Base-by-base conservation (phyloP, 306 rosid genomes). In the Cucurbita pepo region DNA sequence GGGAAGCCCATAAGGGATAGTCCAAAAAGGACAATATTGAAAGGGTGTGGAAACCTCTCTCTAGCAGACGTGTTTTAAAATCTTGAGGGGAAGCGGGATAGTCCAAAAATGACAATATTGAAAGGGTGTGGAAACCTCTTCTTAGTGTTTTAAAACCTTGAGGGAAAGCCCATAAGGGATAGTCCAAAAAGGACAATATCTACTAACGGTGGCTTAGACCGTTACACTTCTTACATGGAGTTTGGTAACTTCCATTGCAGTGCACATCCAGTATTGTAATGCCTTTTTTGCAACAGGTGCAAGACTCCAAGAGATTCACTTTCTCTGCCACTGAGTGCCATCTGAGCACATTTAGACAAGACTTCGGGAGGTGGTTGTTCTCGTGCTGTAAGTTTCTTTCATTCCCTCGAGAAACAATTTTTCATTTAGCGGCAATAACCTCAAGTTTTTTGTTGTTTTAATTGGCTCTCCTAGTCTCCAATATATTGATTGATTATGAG, bases 261-360 rank as follows among this genome's bases (percentile, higher is more conserved):
- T 62, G 69, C 41, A 59, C 10, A 8, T 34, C 19, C 65, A 30
- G 6, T 67, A 56, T 53, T 77, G 67, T 58, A 62, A 76, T 74
- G 66, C 30, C 30, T 56, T 54, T 65, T 79, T 56, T 61, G 47
- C 53, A 78, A 71, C 90, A 93, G 99, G 90, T 91, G 99, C 80
- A 86, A 89, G 84, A 89, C 95, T 48, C 81, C 81, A 59, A 85
- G 89, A 81, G 87, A 77, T 71, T 83, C 82, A 7, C 79, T 83
- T 37, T 53, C 76, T 44, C 92, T 81, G 75, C 81, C 98, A 0
- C 91, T 85, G 75, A 84, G 88, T 72, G 95, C 79, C 73, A 61
- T 80, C 72, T 89, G 81, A 58, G 83, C 80, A 45, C 25, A 79
- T 50, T 63, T 69, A 76, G 56, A 63, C 69, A 62, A 62, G 72